A percentile compares a stretch with the other conserved stretches of the same genome.
Conservation (phyloP, 257 asterid genomes). For the Solanum etuberosum region DNA sequence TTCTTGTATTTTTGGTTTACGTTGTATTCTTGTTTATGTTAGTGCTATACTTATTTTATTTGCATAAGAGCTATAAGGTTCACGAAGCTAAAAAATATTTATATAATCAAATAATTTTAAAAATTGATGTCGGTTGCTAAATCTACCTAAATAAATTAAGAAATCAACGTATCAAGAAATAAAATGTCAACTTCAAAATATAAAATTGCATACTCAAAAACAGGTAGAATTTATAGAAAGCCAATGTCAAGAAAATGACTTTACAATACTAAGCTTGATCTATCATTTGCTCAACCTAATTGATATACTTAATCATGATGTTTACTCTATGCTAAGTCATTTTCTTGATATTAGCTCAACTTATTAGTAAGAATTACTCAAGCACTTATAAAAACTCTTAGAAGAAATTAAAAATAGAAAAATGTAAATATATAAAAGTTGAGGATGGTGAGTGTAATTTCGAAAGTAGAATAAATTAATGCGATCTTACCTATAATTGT, state of each 20-base stretch:
- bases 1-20: background rate
- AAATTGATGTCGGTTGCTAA: background rate
- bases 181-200: background rate
- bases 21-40: background rate
- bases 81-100: background rate
- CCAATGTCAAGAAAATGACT: background rate
- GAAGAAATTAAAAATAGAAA: no score
- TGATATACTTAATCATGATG: background rate
- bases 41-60: background rate
- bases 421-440: background rate
- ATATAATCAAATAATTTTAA: background rate
- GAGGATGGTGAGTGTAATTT: background rate
- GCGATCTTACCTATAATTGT: background rate
- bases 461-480: background rate
- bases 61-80: background rate
- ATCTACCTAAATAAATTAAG: background rate
- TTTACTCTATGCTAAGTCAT: background rate
- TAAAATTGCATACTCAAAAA: background rate
- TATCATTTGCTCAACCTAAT: background rate
- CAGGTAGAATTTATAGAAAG: background rate
- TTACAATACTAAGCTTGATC: background rate
- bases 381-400: background rate
- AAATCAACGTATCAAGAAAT: background rate
- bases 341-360: no score
- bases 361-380: background rate